Evolutionary conservation across 2,329 filamentous ascomycete genomes (phyloP).

Genomic region (Helicocarpus griseus): DNA sequence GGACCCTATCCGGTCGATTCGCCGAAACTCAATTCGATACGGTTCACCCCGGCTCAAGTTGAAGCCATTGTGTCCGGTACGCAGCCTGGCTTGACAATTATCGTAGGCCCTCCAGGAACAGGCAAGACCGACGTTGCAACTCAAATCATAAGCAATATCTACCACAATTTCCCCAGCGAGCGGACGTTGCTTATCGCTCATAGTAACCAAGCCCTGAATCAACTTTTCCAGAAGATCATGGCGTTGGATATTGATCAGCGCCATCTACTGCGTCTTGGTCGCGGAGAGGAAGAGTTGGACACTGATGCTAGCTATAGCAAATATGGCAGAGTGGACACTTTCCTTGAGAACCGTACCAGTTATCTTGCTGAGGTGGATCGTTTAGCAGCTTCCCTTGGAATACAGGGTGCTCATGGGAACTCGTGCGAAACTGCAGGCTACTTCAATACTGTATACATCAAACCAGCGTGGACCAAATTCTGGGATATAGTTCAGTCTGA

Average conservation of each 20-base stretch:
- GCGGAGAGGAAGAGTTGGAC: conserved; percentile 88
- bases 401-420: conserved; percentile 87
- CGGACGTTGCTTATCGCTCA: conserved; percentile 88
- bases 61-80: conserved; percentile 90
- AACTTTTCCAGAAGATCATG: conserved; percentile 97
- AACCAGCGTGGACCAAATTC: conserved; percentile 82
- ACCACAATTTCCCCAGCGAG: conserved; percentile 92
- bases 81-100: conserved; percentile 85
- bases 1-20: conserved; percentile 82
- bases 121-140: conserved; percentile 99
- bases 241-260: conserved; percentile 90
- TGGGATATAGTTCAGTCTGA: conserved; percentile 53
- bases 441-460: conserved; percentile 85
- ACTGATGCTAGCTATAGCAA: conserved; percentile 86
- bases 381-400: conserved; percentile 72
- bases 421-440: conserved; percentile 96
- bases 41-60: conserved; percentile 83
- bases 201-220: conserved; percentile 95
- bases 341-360: conserved; percentile 73
- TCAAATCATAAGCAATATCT: conserved; percentile 97
- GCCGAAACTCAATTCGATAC: conserved; percentile 70
- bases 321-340: conserved; percentile 86
- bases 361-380: conserved; percentile 78
- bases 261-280: conserved; percentile 82
- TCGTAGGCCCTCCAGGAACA: conserved; percentile 91